A percentile compares a stretch with the other conserved stretches of the same genome.
Conservation (phyloP, 768 basidiomycete species). For the Pleurotus ostreatus region DNA sequence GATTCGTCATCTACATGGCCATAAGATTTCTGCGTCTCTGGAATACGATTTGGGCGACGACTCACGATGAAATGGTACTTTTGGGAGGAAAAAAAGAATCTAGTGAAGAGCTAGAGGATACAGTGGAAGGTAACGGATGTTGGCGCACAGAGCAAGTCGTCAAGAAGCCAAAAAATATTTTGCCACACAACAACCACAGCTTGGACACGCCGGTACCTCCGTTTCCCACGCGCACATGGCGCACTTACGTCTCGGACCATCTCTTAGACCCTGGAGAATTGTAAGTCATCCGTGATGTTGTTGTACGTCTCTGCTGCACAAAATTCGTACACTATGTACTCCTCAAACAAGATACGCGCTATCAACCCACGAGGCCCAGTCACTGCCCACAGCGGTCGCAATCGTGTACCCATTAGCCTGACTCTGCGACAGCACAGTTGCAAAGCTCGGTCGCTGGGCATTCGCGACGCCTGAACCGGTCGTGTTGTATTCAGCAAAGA, state of each 20-base stretch:
- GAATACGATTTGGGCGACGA: not conserved
- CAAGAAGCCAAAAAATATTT: slow-evolving; percentile 30
- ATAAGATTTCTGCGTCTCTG: not conserved
- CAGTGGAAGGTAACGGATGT: slow-evolving; percentile 20
- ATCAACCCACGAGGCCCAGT: slow-evolving; percentile 45
- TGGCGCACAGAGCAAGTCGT: slow-evolving; percentile 23
- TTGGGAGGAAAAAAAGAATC: slow-evolving; percentile 29
- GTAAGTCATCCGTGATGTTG: no score
- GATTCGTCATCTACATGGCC: slow-evolving; percentile 28
- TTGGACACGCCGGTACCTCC: no score
- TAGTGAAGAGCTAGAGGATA: slow-evolving; percentile 18
- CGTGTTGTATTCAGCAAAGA: slow-evolving; percentile 44
- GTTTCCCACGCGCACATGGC: no score
- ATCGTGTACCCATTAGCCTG: slow-evolving; percentile 37
- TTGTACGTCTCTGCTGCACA: no score
- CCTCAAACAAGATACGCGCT: slow-evolving; percentile 29
- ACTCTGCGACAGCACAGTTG: slow-evolving; percentile 29
- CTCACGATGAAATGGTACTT: slow-evolving; percentile 26
- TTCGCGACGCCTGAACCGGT: slow-evolving; percentile 34
- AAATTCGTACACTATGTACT: no score
- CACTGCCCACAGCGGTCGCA: slow-evolving; percentile 41
- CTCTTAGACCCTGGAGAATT: no score
- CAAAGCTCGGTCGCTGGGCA: slow-evolving; percentile 34
- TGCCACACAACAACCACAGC: not conserved
- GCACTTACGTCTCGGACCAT: no score